A percentile compares a stretch with the other conserved stretches of the same genome.
Evolutionary conservation across 805 yeast species (phyloP).

Genomic region (Candida parachauliodes): DNA sequence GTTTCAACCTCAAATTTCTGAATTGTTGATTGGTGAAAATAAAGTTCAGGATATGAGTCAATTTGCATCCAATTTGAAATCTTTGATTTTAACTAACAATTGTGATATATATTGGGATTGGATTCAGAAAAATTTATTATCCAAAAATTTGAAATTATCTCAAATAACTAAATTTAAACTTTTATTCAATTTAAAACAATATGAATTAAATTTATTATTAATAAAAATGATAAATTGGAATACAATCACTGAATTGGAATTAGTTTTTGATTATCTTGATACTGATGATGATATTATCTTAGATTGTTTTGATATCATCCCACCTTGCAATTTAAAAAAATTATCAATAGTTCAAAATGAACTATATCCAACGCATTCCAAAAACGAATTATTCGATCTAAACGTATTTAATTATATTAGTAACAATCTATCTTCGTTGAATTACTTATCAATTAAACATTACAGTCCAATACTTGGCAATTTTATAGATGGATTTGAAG

Average conservation of each 20-base stretch:
- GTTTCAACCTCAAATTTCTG: conserved; percentile 6
- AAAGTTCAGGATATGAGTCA: neutral
- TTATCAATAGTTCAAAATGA: conserved; percentile 33
- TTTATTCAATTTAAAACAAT: conserved; percentile 18
- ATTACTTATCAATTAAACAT: conserved; percentile 51
- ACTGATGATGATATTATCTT: conserved; percentile 43
- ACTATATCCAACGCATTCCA: conserved; percentile 23
- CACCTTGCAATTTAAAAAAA: conserved; percentile 19
- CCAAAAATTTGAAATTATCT: conserved; percentile 3
- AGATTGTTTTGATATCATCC: conserved; percentile 38
- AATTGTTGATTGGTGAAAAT: conserved; percentile 9
- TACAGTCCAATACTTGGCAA: conserved; percentile 55
- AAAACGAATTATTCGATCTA: conserved; percentile 43
- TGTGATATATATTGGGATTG: conserved; percentile 15
- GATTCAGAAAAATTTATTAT: conserved; percentile 7
- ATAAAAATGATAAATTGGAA: conserved; percentile 18
- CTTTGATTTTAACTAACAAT: conserved; percentile 16
- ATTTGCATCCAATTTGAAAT: conserved; percentile 8
- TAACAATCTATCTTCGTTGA: conserved; percentile 24
- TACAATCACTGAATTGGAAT: conserved; percentile 40
- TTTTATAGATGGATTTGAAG: conserved; percentile 66
- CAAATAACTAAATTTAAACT: conserved; percentile 21
- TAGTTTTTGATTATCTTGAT: conserved; percentile 53
- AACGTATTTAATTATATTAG: conserved; percentile 35
- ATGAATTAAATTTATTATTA: conserved; percentile 10